Conservation (phyloP, 1,139 yeast genomes). For the Hansenula sp. region DNA sequence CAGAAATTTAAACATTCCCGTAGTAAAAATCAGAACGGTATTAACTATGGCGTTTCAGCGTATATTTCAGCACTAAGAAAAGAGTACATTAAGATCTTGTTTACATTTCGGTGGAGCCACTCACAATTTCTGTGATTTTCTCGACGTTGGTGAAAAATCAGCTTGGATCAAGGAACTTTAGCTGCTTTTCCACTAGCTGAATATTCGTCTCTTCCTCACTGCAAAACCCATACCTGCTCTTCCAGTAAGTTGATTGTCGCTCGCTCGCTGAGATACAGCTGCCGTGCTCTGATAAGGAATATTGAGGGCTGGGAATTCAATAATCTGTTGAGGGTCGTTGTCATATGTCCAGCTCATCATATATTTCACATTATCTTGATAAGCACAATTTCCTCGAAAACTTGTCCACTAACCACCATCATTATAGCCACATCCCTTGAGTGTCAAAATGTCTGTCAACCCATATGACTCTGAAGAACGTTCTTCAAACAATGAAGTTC, state of each 20-base stretch:
- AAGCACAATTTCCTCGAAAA: too few relatives aligned
- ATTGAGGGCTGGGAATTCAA: too few relatives aligned
- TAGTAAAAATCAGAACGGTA: background rate
- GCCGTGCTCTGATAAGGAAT: too few relatives aligned
- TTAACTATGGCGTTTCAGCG: background rate
- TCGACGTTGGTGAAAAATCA: conserved; percentile 1
- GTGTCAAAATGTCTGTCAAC: background rate
- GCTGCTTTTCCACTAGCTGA: background rate
- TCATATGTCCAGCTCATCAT: too few relatives aligned
- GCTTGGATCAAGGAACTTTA: background rate
- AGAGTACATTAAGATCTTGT: too few relatives aligned
- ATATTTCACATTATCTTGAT: too few relatives aligned
- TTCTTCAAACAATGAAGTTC: conserved; percentile 13
- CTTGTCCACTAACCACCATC: background rate
- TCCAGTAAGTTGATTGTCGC: conserved; percentile 1
- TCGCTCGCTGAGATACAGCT: too few relatives aligned
- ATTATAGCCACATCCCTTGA: background rate
- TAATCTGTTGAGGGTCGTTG: too few relatives aligned
- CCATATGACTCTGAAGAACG: conserved; percentile 2
- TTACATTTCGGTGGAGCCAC: background rate
- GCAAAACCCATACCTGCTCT: too few relatives aligned
- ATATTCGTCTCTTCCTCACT: too few relatives aligned
- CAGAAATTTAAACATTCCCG: background rate
- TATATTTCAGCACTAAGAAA: background rate
- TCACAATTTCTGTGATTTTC: background rate